Base-by-base conservation (phyloP, 2,329 filamentous ascomycete species). In the Leptographium galeiforme region DNA sequence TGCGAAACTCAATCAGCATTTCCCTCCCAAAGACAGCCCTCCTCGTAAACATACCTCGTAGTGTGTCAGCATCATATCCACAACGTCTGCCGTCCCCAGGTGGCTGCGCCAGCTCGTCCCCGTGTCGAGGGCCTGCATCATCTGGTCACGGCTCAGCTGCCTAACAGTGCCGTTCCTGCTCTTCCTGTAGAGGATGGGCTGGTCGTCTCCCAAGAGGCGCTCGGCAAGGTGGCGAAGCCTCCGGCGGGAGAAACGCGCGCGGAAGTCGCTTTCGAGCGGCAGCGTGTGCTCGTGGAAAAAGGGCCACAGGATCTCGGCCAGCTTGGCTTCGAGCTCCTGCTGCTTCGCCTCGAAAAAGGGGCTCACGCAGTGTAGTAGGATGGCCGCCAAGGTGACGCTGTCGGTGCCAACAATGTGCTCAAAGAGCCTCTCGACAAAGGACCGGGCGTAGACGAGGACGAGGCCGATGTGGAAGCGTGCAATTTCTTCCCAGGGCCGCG, bases 41-140 rank as follows among this genome's bases (percentile, higher is more conserved):
- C 36, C 36, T 38, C 10, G 3, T 38, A 39, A 51, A 51, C 36
- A 38, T 58, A 74, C 71, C 56, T 71, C 63, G 56, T 74, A 75
- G 55, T 73, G 72, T 0, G 65, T 64, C 50, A 68, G 57, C 61
- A 73, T 70, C 56, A 70, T 71, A 45, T 76, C 68, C 46, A 76
- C 66, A 1, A 72, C 62, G 1, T 66, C 36, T 38, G 36, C 2
- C 6, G 36, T 38, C 36, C 36, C 36, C 14, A 38, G 36, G 36
- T 38, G 36, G 36, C 36, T 38, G 36, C 36, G 36, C 6, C 36
- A 6, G 36, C 36, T 6, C 6, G 36, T 67, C 0, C 68, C 63
- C 0, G 65, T 68, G 0, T 65, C 68, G 50, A 70, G 16, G 41
- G n/a, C 41, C 41, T 18, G 16, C n/a, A 18, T 44, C 16, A 38